Evolutionary conservation across 805 yeast species (phyloP), one percentile per base, ranked within the genome.

Genomic region (Diddensiella santjacobensis): DNA sequence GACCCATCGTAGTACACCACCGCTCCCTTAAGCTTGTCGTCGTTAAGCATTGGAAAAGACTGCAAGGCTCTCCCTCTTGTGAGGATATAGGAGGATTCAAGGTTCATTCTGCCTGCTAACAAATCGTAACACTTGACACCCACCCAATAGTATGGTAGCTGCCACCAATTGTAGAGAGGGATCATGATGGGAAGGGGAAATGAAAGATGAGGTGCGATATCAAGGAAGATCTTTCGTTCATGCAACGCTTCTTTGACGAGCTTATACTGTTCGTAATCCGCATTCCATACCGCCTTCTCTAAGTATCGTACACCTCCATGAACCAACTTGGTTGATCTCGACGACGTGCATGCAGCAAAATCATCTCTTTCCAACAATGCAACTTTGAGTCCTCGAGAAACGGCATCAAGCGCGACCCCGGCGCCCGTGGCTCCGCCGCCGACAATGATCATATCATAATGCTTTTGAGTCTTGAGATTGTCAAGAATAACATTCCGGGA

Each of bases 391-490:
- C 97, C 97, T 67, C 98, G 78, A 38, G 95, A 78, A 23, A 84
- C 78, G 31, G 96, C 96, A 69, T 90, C 98, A 39, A 90, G 72
- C 1, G 96, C 97, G 42, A 87, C 79, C 51, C 97, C 98, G 3
- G 96, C 73, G 54, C 98, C 98, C 13, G 93, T 83, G 35, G 97
- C 97, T 64, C 98, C 98, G 57, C 96, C 97, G 52, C 98, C 98
- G 57, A 91, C 81, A 57, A 90, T 75, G 55, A 90, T 69, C n/a
- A 90, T 77, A 64, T 91, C 97, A 61, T 78, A 82, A 62, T 83
- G 76, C 45, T 77, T 67, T 41, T 71, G 61, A 50, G 75, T 23
- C 23, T 48, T 39, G 42, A 62, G 55, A 40, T 54, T 47, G 41
- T 57, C 45, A 22, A 62, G 53, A 22, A 66, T 17, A 20, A 10